Percentiles rank a stretch among this genome's conserved stretches.
These are phyloP conservation scores for Penicillium nucicola DNA, from an alignment of 495 filamentous ascomycete genomes.

Conservation along the genomic window DNA sequence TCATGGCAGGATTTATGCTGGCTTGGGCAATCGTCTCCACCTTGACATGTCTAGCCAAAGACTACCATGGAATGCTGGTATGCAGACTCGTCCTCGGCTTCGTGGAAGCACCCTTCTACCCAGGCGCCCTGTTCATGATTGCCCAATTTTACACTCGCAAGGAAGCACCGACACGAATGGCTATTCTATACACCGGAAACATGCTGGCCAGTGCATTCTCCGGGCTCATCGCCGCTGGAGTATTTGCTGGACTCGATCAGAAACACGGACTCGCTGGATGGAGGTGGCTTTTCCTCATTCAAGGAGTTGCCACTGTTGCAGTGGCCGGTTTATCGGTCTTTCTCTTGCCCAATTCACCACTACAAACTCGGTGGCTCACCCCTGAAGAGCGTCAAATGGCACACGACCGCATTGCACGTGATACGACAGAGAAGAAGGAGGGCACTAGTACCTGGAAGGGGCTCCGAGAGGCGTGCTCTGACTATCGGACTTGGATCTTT, in stretches of 20 bases:
- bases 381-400: constrained; percentile 34
- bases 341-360: constrained; percentile 53
- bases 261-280: constrained; percentile 24
- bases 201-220: constrained; percentile 26
- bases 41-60: constrained; percentile 39
- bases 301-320: constrained; percentile 37
- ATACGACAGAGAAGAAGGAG: no score
- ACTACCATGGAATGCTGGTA: constrained; percentile 38
- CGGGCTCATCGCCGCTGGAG: constrained; percentile 25
- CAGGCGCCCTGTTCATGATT: no score
- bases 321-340: constrained; percentile 36
- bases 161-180: constrained; percentile 22
- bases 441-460: no score
- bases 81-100: constrained; percentile 39
- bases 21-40: constrained; percentile 48
- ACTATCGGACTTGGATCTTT: constrained; percentile 37
- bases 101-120: constrained; percentile 35
- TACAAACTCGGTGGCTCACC: constrained; percentile 31
- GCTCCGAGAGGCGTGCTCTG: constrained; percentile 3
- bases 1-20: constrained; percentile 40
- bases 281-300: constrained; percentile 37
- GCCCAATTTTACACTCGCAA: constrained; percentile 38
- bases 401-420: constrained; percentile 23
- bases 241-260: constrained; percentile 16
- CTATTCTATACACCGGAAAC: constrained; percentile 22